Conservation (phyloP, 75 land plant genomes). For the Selaginella moellendorffii region DNA sequence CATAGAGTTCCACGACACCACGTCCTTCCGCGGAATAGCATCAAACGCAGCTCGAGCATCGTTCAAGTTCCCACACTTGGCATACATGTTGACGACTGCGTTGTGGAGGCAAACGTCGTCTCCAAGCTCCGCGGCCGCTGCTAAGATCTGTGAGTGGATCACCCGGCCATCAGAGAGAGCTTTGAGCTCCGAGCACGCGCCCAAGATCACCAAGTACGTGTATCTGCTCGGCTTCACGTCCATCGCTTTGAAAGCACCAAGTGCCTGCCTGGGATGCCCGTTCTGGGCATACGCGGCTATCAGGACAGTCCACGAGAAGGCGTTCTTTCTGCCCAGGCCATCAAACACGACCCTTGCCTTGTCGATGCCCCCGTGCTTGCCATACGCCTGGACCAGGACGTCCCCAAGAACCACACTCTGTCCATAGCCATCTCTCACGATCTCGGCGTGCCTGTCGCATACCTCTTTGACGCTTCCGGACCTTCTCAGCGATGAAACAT, state of each 20-base stretch:
- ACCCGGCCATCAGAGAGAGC: neutral
- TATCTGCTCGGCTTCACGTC: neutral
- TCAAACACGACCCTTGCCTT: neutral
- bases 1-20: conserved; percentile 1
- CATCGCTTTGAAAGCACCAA: neutral
- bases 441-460: neutral
- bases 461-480: neutral
- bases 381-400: neutral
- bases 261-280: neutral
- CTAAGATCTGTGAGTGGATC: neutral
- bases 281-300: neutral
- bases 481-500: neutral
- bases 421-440: neutral
- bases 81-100: conserved; percentile 1
- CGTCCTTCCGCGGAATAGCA: neutral
- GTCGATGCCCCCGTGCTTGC: neutral
- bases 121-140: neutral
- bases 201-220: neutral
- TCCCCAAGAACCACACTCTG: neutral
- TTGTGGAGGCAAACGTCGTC: neutral
- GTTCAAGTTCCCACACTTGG: neutral
- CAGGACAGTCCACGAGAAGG: neutral
- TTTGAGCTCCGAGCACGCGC: too few relatives aligned
- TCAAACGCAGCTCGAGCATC: neutral
- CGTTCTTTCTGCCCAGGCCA: neutral